A percentile compares a stretch with the other conserved stretches of the same genome.
Evolutionary conservation across 257 asterid genomes (phyloP).

Genomic region (Jacaranda mimosifolia): DNA sequence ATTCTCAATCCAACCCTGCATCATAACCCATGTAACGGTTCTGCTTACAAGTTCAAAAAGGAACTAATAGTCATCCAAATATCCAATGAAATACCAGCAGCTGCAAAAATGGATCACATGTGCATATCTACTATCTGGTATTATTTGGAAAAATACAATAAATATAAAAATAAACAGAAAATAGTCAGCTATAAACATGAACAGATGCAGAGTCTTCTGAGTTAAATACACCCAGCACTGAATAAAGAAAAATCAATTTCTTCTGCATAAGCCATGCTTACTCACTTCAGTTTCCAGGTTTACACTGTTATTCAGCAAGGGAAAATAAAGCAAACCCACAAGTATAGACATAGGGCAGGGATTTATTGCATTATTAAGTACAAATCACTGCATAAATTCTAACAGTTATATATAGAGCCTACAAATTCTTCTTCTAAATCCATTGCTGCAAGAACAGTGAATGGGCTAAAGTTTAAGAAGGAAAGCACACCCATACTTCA

Average conservation of each 20-base stretch:
- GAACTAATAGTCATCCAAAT: neutral
- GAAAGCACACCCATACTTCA: too few relatives aligned
- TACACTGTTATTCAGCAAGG: neutral
- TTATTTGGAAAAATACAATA: neutral
- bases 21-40: neutral
- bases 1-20: conserved; percentile 37
- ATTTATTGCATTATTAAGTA: neutral
- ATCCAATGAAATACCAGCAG: neutral
- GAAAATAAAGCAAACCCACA: neutral
- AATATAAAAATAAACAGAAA: neutral
- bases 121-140: neutral
- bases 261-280: neutral
- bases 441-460: neutral
- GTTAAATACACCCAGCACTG: neutral
- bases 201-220: neutral
- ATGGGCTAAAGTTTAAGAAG: neutral
- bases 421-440: neutral
- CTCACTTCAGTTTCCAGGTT: neutral
- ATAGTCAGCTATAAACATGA: conserved; percentile 1
- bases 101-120: neutral
- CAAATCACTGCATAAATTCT: neutral
- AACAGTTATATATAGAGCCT: neutral
- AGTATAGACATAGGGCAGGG: neutral
- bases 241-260: neutral
- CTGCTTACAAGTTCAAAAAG: neutral